A percentile compares a stretch with the other conserved stretches of the same genome.
These are phyloP conservation scores for Fraxinus floribunda DNA, from an alignment of 305 asterid genomes.

Conservation along the genomic window DNA sequence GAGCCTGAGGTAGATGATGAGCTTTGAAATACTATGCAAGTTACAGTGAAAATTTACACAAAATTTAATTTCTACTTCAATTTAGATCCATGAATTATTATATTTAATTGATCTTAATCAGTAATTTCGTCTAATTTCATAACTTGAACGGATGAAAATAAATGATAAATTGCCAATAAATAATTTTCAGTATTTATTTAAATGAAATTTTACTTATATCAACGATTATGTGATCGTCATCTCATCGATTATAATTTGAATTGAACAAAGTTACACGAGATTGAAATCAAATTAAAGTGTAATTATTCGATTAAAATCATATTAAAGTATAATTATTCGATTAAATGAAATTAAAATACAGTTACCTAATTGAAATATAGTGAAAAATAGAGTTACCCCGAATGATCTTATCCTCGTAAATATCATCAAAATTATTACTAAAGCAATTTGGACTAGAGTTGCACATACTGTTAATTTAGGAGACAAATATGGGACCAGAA, in stretches of 20 bases:
- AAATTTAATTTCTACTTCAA: background rate
- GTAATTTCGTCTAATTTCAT: too few species aligned
- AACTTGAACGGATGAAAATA: too few species aligned
- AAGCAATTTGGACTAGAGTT: background rate
- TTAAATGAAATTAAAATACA: too few species aligned
- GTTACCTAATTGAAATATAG: background rate
- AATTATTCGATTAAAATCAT: too few species aligned
- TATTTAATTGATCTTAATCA: too few species aligned
- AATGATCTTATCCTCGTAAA: too few species aligned
- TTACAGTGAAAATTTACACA: background rate
- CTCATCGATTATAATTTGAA: background rate
- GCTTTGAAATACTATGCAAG: constrained; percentile 8
- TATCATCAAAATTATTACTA: too few species aligned
- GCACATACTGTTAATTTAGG: background rate
- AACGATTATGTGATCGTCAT: background rate
- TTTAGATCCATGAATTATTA: background rate
- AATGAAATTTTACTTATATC: too few species aligned
- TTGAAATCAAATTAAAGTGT: too few species aligned
- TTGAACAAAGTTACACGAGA: background rate
- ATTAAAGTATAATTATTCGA: too few species aligned
- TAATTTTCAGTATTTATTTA: too few species aligned
- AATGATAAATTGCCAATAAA: background rate
- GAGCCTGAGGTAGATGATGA: constrained; percentile 26
- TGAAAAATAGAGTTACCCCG: too few species aligned
- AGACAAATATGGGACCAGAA: background rate